Evolutionary conservation across 106 monocot genomes (phyloP), one percentile per base, ranked within the genome.

Genomic region (Dendrobium nobile): DNA sequence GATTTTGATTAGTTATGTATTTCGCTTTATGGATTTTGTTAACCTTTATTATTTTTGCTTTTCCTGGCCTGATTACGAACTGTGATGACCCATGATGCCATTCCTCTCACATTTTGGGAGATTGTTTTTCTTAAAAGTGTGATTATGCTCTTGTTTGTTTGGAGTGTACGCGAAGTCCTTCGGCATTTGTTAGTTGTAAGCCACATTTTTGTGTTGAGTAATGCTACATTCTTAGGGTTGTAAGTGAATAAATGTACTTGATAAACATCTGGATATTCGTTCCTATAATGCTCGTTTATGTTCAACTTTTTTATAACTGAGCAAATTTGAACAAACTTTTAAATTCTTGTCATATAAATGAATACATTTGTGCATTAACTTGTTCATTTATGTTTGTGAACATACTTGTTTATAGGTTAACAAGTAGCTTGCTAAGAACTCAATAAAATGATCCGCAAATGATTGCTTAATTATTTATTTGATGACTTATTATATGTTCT

Each of bases 111-210:
- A 67, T 67, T 26, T 67, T 24, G 67, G 8, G 5, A 18, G 22
- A 24, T 65, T 22, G 22, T 67, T 1, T 44, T 44, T 8, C 8
- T 8, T 44, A 8, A 5, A 22, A 67, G 18, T 67, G 2, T 67
- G 77, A 78, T 55, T 58, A 77, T 80, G 84, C 26, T 72, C 15
- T 15, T 72, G 24, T 33, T 41, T 67, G 24, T 26, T 67, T 28
- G 24, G 67, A 7, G 10, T 26, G 8, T 26, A 26, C 15, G 5
- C 26, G 64, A 65, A 65, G 9, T 54, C 54, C 54, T 54, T 54
- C 54, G 16, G 9, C 54, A 5, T 54, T 54, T 54, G 9, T 9
- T 54, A 54, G 54, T 54, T 54, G 9, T 54, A 54, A 10, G 54
- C 54, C 9, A 54, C 64, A 7, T 18, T 64, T 17, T 64, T 64